Evolutionary conservation across 2,329 filamentous ascomycete species (phyloP), one percentile per base, ranked within the genome.

Genomic region (Curvularia sp.): DNA sequence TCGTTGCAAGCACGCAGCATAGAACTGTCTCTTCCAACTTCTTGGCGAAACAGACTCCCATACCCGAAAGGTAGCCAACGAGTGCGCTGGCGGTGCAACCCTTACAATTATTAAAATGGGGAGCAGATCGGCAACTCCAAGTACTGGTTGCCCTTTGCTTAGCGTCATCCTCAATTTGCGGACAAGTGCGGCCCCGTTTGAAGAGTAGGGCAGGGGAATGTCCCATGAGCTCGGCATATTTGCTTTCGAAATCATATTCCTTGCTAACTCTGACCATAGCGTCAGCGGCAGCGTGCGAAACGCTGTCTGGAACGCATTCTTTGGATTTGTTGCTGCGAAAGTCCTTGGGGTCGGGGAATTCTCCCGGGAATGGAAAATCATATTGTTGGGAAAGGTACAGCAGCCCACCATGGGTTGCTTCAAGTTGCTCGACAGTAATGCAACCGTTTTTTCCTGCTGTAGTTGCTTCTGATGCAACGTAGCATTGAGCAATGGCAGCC

Each of bases 111-210:
- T 27, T 3, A 30, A 46, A 46, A 30, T 28, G 10, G 5, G 42
- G 42, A 30, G 42, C 42, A 46, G 42, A 46, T 46, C 42, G 42
- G 10, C 42, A 46, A 46, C 42, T 46, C 42, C 42, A 46, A 10
- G 25, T 30, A 46, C 15, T 46, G 1, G 12, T 15, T 46, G 42
- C 42, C 25, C 12, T 46, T 30, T 30, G 0, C 42, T 27, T 0
- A 7, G 25, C 19, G 13, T 19, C 13, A 1, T 5, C 12, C 7
- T 28, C 5, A 19, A 46, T 46, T 27, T 46, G 25, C 42, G 12
- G 42, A 46, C 42, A 46, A 46, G 15, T 46, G 42, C 42, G 42
- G 5, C 25, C 21, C 25, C 42, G 25, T 46, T 28, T 46, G 42
- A 46, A 46, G 15, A 46, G 25, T 27, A 6, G 5, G 42, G 12